Evolutionary conservation across 2,329 filamentous ascomycete genomes (phyloP).

Genomic region (Nigrospora sphaerica): DNA sequence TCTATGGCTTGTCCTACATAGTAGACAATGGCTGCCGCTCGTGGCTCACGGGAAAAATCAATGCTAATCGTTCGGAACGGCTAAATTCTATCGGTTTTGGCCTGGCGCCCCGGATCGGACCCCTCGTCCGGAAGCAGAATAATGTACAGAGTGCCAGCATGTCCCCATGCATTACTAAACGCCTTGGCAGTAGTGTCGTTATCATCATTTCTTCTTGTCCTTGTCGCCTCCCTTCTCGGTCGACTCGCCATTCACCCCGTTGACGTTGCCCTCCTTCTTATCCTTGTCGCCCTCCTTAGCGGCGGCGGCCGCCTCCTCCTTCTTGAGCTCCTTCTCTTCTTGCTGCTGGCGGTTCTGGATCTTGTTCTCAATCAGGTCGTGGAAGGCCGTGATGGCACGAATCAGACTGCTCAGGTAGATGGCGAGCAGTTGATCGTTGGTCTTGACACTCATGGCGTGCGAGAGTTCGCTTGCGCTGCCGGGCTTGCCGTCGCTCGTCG

Average conservation of each 20-base stretch:
- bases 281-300: slow-evolving; percentile 54
- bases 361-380: slow-evolving; percentile 99
- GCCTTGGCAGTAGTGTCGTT: slow-evolving; percentile 1
- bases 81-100: slow-evolving; percentile 6
- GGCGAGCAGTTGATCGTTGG: slow-evolving; percentile 96
- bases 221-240: slow-evolving; percentile 32
- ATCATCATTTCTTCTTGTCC: slow-evolving; percentile 38
- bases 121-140: slow-evolving; percentile 3
- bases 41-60: too few species aligned
- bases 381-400: slow-evolving; percentile 95
- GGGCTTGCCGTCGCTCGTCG: slow-evolving; percentile 50
- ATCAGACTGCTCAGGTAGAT: slow-evolving; percentile 98
- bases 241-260: slow-evolving; percentile 47
- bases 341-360: slow-evolving; percentile 97
- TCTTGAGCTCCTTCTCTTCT: slow-evolving; percentile 88
- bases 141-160: slow-evolving; percentile 6
- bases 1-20: too few species aligned
- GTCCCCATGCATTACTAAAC: slow-evolving; percentile 1
- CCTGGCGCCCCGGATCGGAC: slow-evolving; percentile 2
- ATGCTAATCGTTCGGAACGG: background rate
- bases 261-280: slow-evolving; percentile 34
- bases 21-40: too few species aligned
- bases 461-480: slow-evolving; percentile 68
- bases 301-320: slow-evolving; percentile 40
- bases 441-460: slow-evolving; percentile 98